Base-by-base conservation (phyloP, 129 eudicot genomes). In the Gnaphalium uliginosum region DNA sequence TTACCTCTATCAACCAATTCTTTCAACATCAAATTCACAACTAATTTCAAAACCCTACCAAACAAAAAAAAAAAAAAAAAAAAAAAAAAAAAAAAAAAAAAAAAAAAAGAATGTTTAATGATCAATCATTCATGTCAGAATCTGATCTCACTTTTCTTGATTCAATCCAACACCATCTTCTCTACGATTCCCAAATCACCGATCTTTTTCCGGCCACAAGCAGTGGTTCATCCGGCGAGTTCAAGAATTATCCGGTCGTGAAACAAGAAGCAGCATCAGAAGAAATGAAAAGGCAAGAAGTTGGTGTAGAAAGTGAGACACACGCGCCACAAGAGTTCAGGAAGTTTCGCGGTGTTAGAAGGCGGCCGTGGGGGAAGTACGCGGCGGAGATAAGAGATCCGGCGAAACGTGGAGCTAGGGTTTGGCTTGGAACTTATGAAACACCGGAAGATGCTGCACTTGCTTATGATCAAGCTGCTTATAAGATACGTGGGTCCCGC, bases 321-420 rank as follows among this genome's bases (percentile, higher is more conserved):
- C 71, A 66, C 53, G 30, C 78, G 48, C 89, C 82, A 5, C 46
- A 73, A 0, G 81, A 69, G 73, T 74, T 75, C 41, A 72, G 82
- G 71, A 80, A 78, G 73, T 82, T 75, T 48, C 78, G 86, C 23
- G 89, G 86, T 4, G 86, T 85, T 7, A 79, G 89, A 64, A 54
- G 86, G 69, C 70, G 86, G 68, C 89, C 89, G 1, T 85, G 86
- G 89, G 89, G 89, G 32, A 81, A 78, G 81, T 85, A 81, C 4
- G 86, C 89, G 0, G 89, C 89, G 3, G 89, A 85, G 72, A 85
- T 85, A 27, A 74, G 89, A 66, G 83, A 82, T 58, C 89, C 89
- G 32, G 72, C 65, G 1, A 76, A 59, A 67, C 84, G 74, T 53
- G 89, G 89, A 17, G 77, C 81, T 8, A 74, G 86, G 46, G 57